A percentile compares a stretch with the other conserved stretches of the same genome.
These are phyloP conservation scores for Colletotrichum viniferum DNA, from an alignment of 2,329 filamentous ascomycete genomes.

Conservation along the genomic window DNA sequence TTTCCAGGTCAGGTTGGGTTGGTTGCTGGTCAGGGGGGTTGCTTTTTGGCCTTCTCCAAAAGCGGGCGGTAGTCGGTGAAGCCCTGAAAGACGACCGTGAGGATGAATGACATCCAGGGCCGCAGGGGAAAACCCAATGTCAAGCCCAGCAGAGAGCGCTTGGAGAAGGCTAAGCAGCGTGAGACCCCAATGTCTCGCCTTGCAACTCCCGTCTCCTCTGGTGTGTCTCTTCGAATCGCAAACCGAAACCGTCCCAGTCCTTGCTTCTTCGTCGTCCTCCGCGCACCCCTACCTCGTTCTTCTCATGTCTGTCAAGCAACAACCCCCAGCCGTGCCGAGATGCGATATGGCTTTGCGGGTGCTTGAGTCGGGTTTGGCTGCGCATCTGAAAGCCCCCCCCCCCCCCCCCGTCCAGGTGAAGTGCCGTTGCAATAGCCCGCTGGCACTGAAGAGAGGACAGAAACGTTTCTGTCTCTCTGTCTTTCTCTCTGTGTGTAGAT, in stretches of 20 bases:
- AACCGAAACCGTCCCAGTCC: slow-evolving; percentile 4
- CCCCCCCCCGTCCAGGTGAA: not conserved
- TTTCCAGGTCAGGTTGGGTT: not conserved
- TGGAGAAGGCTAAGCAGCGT: not conserved
- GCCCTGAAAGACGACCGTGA: slow-evolving; percentile 7
- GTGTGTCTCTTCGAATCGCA: not conserved
- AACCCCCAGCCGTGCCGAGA: not conserved
- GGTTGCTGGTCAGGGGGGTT: slow-evolving; percentile 8
- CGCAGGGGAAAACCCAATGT: not conserved
- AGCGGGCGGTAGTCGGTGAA: slow-evolving; percentile 9
- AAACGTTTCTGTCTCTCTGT: not conserved
- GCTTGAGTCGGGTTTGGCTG: slow-evolving; percentile 1
- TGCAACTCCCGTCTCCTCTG: slow-evolving; percentile 6
- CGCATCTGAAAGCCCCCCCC: not conserved
- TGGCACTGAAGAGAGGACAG: not conserved
- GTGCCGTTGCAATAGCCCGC: not conserved
- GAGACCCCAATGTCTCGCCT: slow-evolving; percentile 17
- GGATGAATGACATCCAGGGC: not conserved
- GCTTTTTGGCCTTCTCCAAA: slow-evolving; percentile 14
- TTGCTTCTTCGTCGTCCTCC: not conserved
- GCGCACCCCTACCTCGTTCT: not conserved
- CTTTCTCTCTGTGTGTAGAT: not conserved
- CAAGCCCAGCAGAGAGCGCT: not conserved
- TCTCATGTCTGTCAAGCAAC: not conserved
- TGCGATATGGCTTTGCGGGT: not conserved